Evolutionary conservation across 129 eudicot genomes (phyloP).

Genomic region (Arctium minus): DNA sequence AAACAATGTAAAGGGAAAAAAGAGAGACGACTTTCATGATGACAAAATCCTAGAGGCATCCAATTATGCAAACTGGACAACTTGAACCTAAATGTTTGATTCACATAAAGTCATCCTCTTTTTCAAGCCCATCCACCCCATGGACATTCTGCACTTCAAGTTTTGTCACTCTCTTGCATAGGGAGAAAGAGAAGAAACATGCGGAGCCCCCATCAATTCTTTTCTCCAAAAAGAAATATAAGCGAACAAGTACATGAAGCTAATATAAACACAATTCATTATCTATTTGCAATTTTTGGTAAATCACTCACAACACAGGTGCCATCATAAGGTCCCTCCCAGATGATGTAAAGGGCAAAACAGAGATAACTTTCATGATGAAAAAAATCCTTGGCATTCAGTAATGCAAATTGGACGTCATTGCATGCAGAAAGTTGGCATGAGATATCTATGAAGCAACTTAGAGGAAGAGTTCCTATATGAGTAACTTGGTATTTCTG

Average conservation of each 20-base stretch:
- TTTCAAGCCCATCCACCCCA: conserved; percentile 95
- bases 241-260: background rate
- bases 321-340: background rate
- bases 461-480: background rate
- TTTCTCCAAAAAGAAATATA: background rate
- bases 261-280: background rate
- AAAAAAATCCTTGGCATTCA: background rate
- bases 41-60: background rate
- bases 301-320: background rate
- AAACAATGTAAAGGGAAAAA: background rate
- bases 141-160: conserved; percentile 90
- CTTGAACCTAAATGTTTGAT: background rate
- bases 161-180: conserved; percentile 68
- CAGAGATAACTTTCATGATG: background rate
- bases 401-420: background rate
- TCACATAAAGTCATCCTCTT: conserved; percentile 41
- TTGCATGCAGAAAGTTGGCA: background rate
- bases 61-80: background rate
- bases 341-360: background rate
- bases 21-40: background rate
- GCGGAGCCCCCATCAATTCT: background rate
- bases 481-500: too few species aligned
- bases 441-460: background rate
- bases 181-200: background rate
- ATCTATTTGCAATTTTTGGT: background rate